A percentile compares a stretch with the other conserved stretches of the same genome.
Evolutionary conservation across 2,329 filamentous ascomycete genomes (phyloP).

Genomic region (Scleromitrula shiraiana): DNA sequence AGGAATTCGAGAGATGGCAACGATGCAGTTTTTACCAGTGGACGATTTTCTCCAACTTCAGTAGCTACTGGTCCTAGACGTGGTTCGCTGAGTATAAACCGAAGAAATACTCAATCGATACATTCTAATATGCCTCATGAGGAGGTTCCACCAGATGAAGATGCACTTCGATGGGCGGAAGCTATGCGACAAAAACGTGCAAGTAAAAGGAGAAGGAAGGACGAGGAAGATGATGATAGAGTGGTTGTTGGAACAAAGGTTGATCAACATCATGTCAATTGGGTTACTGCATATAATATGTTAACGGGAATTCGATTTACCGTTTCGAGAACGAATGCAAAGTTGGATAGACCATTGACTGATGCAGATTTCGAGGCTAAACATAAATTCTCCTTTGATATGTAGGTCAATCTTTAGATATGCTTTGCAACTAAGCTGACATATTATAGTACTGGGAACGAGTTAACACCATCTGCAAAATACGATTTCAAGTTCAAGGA

Average conservation of each 20-base stretch:
- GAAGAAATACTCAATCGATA: constrained; percentile 75
- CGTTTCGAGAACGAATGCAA: constrained; percentile 92
- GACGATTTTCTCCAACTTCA: constrained; percentile 65
- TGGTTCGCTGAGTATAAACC: constrained; percentile 73
- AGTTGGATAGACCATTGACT: constrained; percentile 83
- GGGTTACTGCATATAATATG: constrained; percentile 99
- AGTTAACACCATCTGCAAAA: constrained; percentile 93
- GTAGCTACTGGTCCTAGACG: constrained; percentile 52
- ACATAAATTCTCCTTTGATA: constrained; percentile 98
- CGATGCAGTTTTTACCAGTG: constrained; percentile 62
- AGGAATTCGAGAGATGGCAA: constrained; percentile 65
- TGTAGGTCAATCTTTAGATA: constrained; percentile 49
- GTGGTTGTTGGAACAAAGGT: constrained; percentile 96
- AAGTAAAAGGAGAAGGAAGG: constrained; percentile 73
- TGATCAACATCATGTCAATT: constrained; percentile 94
- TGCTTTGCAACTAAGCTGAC: constrained; percentile 29
- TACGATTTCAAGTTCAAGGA: constrained; percentile 99
- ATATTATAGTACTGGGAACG: constrained; percentile 73
- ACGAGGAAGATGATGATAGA: constrained; percentile 86
- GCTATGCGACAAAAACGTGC: constrained; percentile 86
- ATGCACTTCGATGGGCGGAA: constrained; percentile 87
- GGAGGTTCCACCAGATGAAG: constrained; percentile 78
- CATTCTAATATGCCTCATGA: constrained; percentile 79
- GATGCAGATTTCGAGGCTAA: constrained; percentile 88
- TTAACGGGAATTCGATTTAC: constrained; percentile 96